Percentiles rank a stretch among this genome's conserved stretches.
Evolutionary conservation across 1,139 yeast genomes (phyloP).

Genomic region (Pichia sp.): DNA sequence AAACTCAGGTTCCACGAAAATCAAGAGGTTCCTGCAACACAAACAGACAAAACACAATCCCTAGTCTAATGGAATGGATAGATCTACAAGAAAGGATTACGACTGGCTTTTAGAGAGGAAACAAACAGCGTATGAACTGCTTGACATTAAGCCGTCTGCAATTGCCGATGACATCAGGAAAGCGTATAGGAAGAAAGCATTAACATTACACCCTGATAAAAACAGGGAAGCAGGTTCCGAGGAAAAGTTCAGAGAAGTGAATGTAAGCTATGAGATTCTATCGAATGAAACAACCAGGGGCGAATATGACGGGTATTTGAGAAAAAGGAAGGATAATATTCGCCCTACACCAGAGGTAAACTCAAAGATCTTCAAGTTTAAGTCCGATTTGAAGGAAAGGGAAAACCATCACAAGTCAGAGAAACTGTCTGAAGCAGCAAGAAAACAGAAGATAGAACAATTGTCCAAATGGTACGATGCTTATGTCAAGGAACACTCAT

Average conservation of each 20-base stretch:
- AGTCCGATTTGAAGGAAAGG: slow-evolving; percentile 5
- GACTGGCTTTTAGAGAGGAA: slow-evolving; percentile 20
- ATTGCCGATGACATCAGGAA: slow-evolving; percentile 23
- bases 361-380: slow-evolving; percentile 1
- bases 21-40: too few species aligned
- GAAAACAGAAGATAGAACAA: slow-evolving; percentile 10
- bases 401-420: slow-evolving; percentile 1
- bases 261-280: slow-evolving; percentile 37
- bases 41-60: too few species aligned
- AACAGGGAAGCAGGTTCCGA: slow-evolving; percentile 28
- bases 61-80: slow-evolving; percentile 7
- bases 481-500: slow-evolving; percentile 27
- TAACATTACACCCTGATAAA: slow-evolving; percentile 41
- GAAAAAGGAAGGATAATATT: too few species aligned
- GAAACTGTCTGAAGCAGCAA: background rate
- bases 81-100: slow-evolving; percentile 14
- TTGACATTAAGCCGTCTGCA: slow-evolving; percentile 19
- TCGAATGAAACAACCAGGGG: slow-evolving; percentile 27
- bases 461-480: slow-evolving; percentile 13
- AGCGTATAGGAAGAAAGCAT: slow-evolving; percentile 25
- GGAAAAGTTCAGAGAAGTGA: slow-evolving; percentile 34
- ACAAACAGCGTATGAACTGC: slow-evolving; percentile 19
- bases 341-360: background rate
- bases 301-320: slow-evolving; percentile 32
- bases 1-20: too few species aligned